A percentile compares a stretch with the other conserved stretches of the same genome.
Conservation (phyloP, 2,329 filamentous ascomycete genomes). For the Emericellopsis atlantica region DNA sequence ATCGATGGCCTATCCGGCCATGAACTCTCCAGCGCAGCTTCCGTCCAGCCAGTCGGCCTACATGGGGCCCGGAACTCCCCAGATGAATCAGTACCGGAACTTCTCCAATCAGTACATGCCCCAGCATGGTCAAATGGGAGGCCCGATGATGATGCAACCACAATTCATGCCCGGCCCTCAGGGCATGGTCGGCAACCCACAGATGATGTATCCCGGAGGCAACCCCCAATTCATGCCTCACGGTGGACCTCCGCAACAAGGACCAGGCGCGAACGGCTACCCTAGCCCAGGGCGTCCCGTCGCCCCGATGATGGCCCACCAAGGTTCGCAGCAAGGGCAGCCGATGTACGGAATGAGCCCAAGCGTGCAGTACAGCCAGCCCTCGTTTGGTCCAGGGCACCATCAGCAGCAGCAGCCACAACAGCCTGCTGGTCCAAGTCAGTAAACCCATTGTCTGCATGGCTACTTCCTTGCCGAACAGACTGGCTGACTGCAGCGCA, state of each 20-base stretch:
- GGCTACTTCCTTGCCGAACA: conserved; percentile 4
- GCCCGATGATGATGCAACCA: conserved; percentile 73
- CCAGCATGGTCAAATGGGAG: conserved; percentile 58
- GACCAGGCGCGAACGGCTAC: conserved; percentile 62
- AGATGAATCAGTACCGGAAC: conserved; percentile 58
- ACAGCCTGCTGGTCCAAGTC: conserved; percentile 56
- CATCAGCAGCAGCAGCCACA: conserved; percentile 13
- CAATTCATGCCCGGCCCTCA: conserved; percentile 65
- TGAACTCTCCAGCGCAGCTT: conserved; percentile 58
- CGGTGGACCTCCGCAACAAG: conserved; percentile 39
- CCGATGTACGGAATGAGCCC: conserved; percentile 66
- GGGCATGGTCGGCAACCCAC: conserved; percentile 54
- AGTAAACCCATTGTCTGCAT: conserved; percentile 24
- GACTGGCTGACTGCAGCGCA: conserved; percentile 28
- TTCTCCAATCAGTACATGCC: conserved; percentile 66
- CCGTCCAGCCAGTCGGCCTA: conserved; percentile 62
- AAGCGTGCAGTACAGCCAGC: conserved; percentile 61
- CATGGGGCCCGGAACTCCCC: conserved; percentile 55
- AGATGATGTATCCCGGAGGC: conserved; percentile 71
- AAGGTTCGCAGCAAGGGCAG: conserved; percentile 87
- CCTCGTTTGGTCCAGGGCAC: conserved; percentile 58
- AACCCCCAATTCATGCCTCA: conserved; percentile 53
- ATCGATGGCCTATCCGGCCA: conserved; percentile 56
- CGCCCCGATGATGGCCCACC: conserved; percentile 88
- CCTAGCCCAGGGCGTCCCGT: conserved; percentile 73